These are phyloP conservation scores for Hanseniaspora vineae DNA, from an alignment of 805 yeast species.

Conservation along the genomic window DNA sequence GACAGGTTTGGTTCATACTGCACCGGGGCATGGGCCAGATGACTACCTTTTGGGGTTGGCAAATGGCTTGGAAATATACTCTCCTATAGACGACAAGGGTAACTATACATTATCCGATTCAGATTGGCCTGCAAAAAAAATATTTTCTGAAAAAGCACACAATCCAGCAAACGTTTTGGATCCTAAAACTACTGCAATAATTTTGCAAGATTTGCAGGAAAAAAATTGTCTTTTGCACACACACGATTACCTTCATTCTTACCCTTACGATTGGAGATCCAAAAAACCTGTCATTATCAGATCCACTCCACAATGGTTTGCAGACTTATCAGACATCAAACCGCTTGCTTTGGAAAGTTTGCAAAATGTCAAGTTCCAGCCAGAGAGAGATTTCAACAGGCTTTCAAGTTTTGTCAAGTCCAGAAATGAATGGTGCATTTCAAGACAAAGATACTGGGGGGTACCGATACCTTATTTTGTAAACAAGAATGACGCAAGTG, in stretches of 20 bases:
- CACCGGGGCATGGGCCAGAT: slow-evolving; percentile 96
- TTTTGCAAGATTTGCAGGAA: slow-evolving; percentile 32
- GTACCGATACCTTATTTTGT: slow-evolving; percentile 90
- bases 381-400: slow-evolving; percentile 60
- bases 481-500: slow-evolving; percentile 39
- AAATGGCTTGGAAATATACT: slow-evolving; percentile 43
- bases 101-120: slow-evolving; percentile 38
- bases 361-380: slow-evolving; percentile 53
- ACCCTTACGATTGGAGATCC: slow-evolving; percentile 96
- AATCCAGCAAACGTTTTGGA: slow-evolving; percentile 32
- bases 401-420: slow-evolving; percentile 57
- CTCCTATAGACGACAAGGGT: slow-evolving; percentile 75
- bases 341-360: slow-evolving; percentile 46
- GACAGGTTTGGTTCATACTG: slow-evolving; percentile 92
- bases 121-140: slow-evolving; percentile 5
- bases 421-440: slow-evolving; percentile 94
- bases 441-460: slow-evolving; percentile 95
- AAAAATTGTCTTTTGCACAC: slow-evolving; percentile 33
- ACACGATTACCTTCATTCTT: slow-evolving; percentile 58
- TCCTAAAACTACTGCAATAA: slow-evolving; percentile 35
- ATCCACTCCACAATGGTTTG: slow-evolving; percentile 95
- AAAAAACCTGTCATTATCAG: slow-evolving; percentile 90
- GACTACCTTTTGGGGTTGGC: slow-evolving; percentile 64
- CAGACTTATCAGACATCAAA: slow-evolving; percentile 69
- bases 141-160: slow-evolving; percentile 1